Evolutionary conservation across 176 grass and related monocot genomes (phyloP).

Genomic region (Neostapfia colusana): DNA sequence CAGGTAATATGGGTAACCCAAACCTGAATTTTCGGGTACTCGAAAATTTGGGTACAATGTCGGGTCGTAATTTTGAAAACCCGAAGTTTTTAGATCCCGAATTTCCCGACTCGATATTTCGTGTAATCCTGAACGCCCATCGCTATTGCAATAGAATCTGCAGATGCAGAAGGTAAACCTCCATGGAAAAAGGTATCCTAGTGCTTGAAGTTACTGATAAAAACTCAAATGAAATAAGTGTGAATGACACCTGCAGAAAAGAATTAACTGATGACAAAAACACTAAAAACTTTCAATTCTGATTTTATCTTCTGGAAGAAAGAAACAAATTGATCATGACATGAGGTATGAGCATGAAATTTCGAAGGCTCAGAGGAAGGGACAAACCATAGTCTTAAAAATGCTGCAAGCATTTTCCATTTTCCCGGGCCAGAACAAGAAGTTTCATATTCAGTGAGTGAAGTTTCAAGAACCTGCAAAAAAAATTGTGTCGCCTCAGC

Average conservation of each 20-base stretch:
- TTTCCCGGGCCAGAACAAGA: conserved; percentile 71
- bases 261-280: conserved; percentile 1
- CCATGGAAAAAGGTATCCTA: not conserved
- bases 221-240: not conserved
- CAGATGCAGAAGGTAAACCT: conserved; percentile 6
- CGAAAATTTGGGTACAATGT: no score
- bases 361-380: conserved; percentile 6
- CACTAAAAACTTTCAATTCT: not conserved
- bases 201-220: not conserved
- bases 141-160: not conserved
- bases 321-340: not conserved
- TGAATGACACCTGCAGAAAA: not conserved
- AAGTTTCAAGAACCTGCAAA: conserved; percentile 55
- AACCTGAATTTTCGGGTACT: no score
- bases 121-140: no score
- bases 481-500: not conserved
- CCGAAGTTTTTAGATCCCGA: no score
- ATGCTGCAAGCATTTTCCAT: conserved; percentile 70
- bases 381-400: conserved; percentile 67
- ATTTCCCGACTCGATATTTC: no score
- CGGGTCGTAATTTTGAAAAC: no score
- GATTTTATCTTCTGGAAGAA: conserved; percentile 4
- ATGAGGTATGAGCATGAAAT: not conserved
- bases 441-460: conserved; percentile 60
- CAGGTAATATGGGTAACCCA: no score